Base-by-base conservation (phyloP, 176 grass and related monocot genomes). In the Oryza longistaminata region DNA sequence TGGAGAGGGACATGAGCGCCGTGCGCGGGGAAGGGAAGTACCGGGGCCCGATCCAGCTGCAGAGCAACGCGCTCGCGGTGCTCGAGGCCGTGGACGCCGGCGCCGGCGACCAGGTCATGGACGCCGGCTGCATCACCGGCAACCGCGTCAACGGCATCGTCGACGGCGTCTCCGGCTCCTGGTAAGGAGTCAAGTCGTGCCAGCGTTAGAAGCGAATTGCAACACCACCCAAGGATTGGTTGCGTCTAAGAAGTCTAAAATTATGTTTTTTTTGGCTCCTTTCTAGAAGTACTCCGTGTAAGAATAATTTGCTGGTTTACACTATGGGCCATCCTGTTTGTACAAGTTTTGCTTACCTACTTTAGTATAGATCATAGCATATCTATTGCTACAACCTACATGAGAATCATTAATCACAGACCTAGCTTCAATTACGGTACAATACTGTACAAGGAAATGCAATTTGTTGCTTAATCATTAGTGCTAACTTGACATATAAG, bases 61-160 rank as follows among this genome's bases (percentile, higher is more conserved):
- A 97, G 87, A 97, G 95, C 86, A 97, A 97, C 86, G 95, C 94
- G 52, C 87, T 97, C 53, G 95, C 95, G 17, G 90, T 73, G 71
- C 89, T 97, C 66, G 92, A 97, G 85, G 88, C 88, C 61, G 78
- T 92, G 15, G 95, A 97, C 82, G 80, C 70, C 60, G 67, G 48
- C 10, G 86, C 86, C 1, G 95, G 92, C 5, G 90, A 90, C 68
- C 75, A 94, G 88, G 46, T 97, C 44, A 89, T 97, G 90, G 88
- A 89, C 60, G 84, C 84, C 0, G 88, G 92, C 0, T 97, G 95
- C 86, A 25, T 94, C 80, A 94, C 92, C 0, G 92, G 95, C 35
- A 87, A 97, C 48, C 95, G 95, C 66, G 87, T 97, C 71, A 97
- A 97, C 86, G 95, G 95, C 73, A 88, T 97, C 79, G 95, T 97